Evolutionary conservation across 441 rosid species (phyloP).

Genomic region (Syzygium malaccense): DNA sequence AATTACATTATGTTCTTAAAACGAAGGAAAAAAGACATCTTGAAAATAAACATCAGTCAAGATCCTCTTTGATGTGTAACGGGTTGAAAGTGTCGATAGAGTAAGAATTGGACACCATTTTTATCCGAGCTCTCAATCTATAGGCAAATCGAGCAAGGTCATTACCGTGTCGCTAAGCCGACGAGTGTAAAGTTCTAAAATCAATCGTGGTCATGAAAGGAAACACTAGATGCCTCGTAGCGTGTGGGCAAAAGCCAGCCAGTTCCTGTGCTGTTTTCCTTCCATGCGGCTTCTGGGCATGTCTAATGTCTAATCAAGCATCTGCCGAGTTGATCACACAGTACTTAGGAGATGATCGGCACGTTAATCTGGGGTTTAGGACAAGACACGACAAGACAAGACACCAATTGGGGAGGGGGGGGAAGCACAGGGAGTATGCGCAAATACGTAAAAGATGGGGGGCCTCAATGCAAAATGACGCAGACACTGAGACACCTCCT

Average conservation of each 20-base stretch:
- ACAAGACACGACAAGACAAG: background rate
- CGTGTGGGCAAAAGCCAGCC: background rate
- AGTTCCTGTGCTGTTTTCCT: background rate
- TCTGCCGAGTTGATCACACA: background rate
- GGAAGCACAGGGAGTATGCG: background rate
- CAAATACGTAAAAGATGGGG: background rate
- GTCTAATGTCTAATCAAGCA: too few species aligned
- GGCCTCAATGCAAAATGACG: background rate
- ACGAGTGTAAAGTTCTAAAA: background rate
- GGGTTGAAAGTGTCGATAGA: background rate
- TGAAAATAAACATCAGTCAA: background rate
- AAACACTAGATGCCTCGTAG: background rate
- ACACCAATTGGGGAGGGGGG: background rate
- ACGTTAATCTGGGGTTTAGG: background rate
- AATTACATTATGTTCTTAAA: background rate
- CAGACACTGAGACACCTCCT: background rate
- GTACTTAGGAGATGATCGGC: background rate
- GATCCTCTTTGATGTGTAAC: background rate
- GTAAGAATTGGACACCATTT: background rate
- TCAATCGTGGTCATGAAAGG: background rate
- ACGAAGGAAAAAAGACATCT: background rate
- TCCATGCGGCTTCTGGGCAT: background rate
- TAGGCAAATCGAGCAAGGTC: background rate
- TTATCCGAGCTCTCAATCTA: fast-evolving
- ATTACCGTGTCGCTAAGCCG: fast-evolving